These are phyloP conservation scores for Mycena latifolia DNA, from an alignment of 768 basidiomycete genomes.

Conservation along the genomic window DNA sequence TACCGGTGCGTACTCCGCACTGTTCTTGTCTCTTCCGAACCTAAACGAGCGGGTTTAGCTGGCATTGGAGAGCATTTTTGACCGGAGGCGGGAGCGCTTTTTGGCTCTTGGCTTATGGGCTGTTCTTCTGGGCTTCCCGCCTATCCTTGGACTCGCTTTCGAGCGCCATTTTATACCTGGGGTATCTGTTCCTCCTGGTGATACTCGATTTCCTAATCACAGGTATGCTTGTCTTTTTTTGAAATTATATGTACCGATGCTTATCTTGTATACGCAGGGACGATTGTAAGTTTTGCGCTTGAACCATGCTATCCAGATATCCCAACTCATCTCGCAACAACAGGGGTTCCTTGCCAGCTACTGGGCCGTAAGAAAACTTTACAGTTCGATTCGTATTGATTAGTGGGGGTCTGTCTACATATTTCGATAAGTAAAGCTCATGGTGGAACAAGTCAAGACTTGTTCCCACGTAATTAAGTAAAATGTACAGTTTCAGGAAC, in stretches of 20 bases:
- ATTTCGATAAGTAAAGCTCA: conserved; percentile 20
- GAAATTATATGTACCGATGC: not conserved
- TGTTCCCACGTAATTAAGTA: conserved; percentile 13
- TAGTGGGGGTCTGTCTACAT: conserved; percentile 36
- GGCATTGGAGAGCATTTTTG: conserved; percentile 97
- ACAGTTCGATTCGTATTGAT: conserved; percentile 86
- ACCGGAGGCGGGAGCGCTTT: conserved; percentile 93
- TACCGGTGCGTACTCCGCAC: conserved; percentile 70
- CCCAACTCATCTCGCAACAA: not conserved
- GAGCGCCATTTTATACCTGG: conserved; percentile 87
- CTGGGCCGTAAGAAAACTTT: conserved; percentile 89
- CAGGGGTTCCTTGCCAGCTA: conserved; percentile 88
- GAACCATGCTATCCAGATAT: not conserved
- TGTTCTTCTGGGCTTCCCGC: conserved; percentile 90
- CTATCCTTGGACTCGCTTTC: conserved; percentile 88
- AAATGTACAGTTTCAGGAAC: conserved; percentile 15
- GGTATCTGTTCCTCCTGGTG: conserved; percentile 87
- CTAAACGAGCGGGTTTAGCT: conserved; percentile 58
- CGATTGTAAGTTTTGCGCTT: not conserved
- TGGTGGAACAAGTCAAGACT: not conserved
- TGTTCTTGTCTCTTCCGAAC: conserved; percentile 16
- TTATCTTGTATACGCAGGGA: not conserved
- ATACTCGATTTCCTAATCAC: conserved; percentile 91
- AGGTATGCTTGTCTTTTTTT: conserved; percentile 60
- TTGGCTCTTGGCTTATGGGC: conserved; percentile 91